Evolutionary conservation across 495 filamentous ascomycete genomes (phyloP).

Genomic region (Friedmanniomyces endolithicus): DNA sequence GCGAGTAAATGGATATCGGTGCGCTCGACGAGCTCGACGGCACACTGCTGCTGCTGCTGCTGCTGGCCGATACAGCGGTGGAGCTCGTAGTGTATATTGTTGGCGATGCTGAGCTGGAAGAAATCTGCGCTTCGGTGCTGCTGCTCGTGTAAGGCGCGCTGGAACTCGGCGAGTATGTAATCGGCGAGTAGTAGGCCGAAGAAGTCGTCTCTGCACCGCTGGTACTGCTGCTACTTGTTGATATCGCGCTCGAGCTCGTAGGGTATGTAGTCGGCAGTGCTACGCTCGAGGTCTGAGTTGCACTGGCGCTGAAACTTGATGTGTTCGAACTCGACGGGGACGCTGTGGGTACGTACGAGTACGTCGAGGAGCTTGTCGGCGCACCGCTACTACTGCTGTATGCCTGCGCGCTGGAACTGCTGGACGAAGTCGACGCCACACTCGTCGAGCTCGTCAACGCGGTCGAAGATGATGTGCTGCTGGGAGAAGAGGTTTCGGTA

Average conservation of each 20-base stretch:
- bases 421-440: background rate
- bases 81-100: background rate
- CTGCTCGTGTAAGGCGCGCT: background rate
- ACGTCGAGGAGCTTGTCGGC: background rate
- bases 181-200: background rate
- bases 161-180: background rate
- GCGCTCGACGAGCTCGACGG: background rate
- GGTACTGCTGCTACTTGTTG: background rate
- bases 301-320: background rate
- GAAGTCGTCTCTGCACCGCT: background rate
- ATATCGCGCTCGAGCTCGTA: background rate
- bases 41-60: background rate
- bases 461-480: constrained; percentile 1
- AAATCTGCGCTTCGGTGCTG: background rate
- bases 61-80: background rate
- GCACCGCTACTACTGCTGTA: background rate
- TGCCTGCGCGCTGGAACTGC: background rate
- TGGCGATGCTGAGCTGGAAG: background rate
- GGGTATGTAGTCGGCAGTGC: background rate
- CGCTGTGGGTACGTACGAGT: background rate
- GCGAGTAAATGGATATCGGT: background rate
- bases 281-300: background rate
- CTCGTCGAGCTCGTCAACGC: constrained; percentile 2
- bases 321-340: background rate
- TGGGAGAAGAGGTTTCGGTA: constrained; percentile 6